Evolutionary conservation across 75 land plant genomes (phyloP), one percentile per base, ranked within the genome.

Genomic region (Pinus taeda): DNA sequence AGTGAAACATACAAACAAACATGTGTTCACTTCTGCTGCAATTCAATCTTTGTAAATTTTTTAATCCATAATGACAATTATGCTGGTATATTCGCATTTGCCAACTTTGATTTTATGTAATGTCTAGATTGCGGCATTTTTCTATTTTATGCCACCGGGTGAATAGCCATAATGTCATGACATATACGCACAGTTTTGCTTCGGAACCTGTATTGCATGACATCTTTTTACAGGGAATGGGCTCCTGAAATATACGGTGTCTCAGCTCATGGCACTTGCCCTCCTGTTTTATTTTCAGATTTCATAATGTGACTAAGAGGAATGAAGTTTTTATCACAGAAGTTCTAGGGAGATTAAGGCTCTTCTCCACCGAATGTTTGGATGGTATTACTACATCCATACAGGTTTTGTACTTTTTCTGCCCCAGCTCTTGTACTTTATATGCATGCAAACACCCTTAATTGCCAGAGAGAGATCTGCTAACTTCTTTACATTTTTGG

Each of bases 321-420:
- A 78, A 63, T 53, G 87, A 85, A 22, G 77, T 85, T 33, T 84
- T 85, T 61, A 77, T 85, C 58, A 75, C 82, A 57, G 82, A 85
- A 73, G 78, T 83, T 14, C 33, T 56, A 29, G 86, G 81, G 21
- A 79, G 77, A 20, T 56, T 79, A 26, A 73, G 76, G 63, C 79
- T 85, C 13, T 63, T 83, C 49, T 83, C 87, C 53, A 56, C 60
- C 18, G 42, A 45, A n/a, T 76, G 75, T 22, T 30, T 85, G 33
- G 57, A 83, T 74, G 63, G 80, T 2, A 26, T 85, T 30, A 74
- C 59, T 9, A 73, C 82, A 42, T 57, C 84, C 42, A 57, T 83
- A 24, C 59, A 83, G 87, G 87, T 85, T 13, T 45, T 49, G 55
- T 49, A 49, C 11, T 49, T 49, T 49, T 21, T 81, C 42, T 71